Conservation (phyloP, 768 basidiomycete genomes). For the Suillus placidus region DNA sequence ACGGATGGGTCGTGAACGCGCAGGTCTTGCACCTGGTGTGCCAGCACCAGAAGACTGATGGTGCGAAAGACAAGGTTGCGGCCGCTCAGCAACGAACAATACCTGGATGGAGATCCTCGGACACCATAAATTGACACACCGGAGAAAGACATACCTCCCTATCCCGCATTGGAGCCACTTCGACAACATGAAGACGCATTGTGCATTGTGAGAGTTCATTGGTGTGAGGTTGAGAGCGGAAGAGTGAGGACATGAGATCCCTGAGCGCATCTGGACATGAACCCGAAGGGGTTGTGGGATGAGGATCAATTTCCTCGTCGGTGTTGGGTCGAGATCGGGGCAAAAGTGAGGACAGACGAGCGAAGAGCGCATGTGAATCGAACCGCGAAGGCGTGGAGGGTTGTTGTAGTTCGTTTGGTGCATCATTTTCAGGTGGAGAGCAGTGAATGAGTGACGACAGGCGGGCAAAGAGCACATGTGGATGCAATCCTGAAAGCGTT, state of each 20-base stretch:
- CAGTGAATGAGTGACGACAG: no score
- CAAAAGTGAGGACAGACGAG: no score
- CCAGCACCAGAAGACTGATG: not conserved
- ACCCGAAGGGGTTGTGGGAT: no score
- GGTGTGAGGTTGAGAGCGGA: not conserved
- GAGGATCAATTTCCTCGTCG: no score
- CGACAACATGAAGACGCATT: not conserved
- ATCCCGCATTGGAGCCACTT: not conserved
- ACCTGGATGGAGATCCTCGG: not conserved
- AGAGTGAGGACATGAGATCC: not conserved
- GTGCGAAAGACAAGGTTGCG: not conserved
- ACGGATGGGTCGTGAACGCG: not conserved
- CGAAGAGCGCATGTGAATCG: no score
- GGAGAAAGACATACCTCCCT: not conserved
- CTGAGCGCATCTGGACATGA: not conserved
- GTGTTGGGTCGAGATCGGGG: no score
- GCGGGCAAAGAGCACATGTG: no score
- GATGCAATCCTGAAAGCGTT: no score
- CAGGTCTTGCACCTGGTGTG: not conserved
- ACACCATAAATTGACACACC: not conserved
- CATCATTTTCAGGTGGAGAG: no score
- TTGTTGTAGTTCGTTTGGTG: no score
- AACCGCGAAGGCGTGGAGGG: no score
- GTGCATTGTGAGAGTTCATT: not conserved
- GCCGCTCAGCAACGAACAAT: not conserved